phyloP scores from a whole-genome alignment of 768 basidiomycete species.

The Collybiopsis luxurians region DNA sequence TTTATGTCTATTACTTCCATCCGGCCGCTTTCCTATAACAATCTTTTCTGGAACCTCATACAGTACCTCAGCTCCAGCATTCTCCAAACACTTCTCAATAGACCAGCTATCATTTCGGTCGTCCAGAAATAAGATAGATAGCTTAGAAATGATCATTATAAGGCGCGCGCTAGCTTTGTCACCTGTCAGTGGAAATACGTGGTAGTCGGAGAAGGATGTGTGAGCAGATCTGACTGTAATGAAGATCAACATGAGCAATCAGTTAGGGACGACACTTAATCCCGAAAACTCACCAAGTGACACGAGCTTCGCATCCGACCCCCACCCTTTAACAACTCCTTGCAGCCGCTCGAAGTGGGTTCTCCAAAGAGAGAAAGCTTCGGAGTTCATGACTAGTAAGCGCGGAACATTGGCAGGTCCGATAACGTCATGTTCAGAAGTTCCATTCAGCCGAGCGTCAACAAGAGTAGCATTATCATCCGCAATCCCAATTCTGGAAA shows the following conservation, averaged over 20 bases:
- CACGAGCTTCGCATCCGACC: constrained; percentile 40
- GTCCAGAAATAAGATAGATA: constrained; percentile 44
- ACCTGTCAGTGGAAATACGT: constrained; percentile 38
- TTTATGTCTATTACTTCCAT: constrained; percentile 43
- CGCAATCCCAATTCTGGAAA: constrained; percentile 1
- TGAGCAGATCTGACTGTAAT: constrained; percentile 41
- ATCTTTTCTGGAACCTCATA: constrained; percentile 36
- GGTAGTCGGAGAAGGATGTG: constrained; percentile 47
- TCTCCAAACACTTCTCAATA: constrained; percentile 26
- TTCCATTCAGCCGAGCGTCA: constrained; percentile 9
- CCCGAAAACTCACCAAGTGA: constrained; percentile 47
- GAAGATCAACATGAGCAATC: not conserved
- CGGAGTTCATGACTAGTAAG: constrained; percentile 72
- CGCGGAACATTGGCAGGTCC: constrained; percentile 28
- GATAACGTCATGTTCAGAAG: not conserved
- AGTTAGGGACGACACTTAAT: not conserved
- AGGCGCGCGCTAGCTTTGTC: constrained; percentile 29
- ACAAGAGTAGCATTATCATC: constrained; percentile 6
- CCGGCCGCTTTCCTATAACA: constrained; percentile 39
- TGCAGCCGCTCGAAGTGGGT: constrained; percentile 63
- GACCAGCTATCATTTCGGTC: constrained; percentile 12
- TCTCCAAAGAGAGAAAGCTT: constrained; percentile 77
- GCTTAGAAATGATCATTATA: constrained; percentile 30
- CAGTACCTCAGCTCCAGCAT: constrained; percentile 21
- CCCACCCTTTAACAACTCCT: constrained; percentile 55